Conservation (phyloP, 2,329 filamentous ascomycete genomes). For the Drechslerella coelobrocha region DNA sequence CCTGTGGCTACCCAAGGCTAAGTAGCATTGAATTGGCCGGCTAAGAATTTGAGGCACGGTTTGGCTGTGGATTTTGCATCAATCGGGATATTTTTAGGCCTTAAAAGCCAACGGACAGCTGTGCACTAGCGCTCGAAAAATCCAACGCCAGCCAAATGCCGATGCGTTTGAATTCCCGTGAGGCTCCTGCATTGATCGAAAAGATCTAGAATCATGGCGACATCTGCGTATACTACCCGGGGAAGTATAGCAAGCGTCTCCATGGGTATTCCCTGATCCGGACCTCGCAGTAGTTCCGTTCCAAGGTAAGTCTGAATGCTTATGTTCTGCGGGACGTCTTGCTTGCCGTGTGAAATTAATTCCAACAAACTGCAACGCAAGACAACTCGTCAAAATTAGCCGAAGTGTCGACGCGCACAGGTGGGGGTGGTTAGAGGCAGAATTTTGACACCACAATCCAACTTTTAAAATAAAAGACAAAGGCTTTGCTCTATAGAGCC, state of each 20-base stretch:
- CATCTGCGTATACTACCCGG: neutral
- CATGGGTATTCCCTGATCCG: neutral
- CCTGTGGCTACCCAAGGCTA: no score
- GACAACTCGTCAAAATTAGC: neutral
- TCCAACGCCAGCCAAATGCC: no score
- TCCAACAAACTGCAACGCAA: neutral
- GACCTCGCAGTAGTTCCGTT: neutral
- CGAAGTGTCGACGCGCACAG: no score
- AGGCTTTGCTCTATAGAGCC: no score
- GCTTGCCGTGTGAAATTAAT: no score
- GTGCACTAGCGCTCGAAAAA: neutral
- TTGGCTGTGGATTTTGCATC: neutral
- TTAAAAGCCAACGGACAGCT: neutral
- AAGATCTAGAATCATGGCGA: neutral
- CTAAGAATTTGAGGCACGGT: no score
- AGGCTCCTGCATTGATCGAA: neutral
- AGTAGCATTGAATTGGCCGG: no score
- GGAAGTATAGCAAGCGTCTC: neutral
- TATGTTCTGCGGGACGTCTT: no score
- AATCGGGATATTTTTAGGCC: neutral
- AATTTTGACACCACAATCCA: no score
- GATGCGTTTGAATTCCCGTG: neutral
- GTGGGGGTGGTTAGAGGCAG: no score
- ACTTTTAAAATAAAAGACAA: no score
- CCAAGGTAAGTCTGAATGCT: no score